These are phyloP conservation scores for Rubia balearica DNA, from an alignment of 305 asterid species.

Conservation along the genomic window DNA sequence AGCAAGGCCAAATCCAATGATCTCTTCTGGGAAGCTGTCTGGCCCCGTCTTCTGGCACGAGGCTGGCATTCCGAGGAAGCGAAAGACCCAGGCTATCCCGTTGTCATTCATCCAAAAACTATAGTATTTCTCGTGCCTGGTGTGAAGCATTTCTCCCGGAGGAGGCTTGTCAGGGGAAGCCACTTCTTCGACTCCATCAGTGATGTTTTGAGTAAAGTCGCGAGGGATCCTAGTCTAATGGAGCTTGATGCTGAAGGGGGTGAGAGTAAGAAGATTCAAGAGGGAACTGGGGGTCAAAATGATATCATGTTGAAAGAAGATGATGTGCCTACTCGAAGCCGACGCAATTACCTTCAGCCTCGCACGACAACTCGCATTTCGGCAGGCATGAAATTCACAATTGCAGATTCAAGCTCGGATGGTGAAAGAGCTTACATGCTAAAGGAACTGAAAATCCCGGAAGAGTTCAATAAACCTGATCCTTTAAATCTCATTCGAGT, in stretches of 20 bases:
- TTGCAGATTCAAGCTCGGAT: conserved; percentile 61
- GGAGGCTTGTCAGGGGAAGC: conserved; percentile 49
- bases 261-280: conserved; percentile 23
- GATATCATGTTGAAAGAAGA: conserved; percentile 32
- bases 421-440: conserved; percentile 35
- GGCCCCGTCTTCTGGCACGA: conserved; percentile 79
- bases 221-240: conserved; percentile 53
- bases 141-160: conserved; percentile 50
- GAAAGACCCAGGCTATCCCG: conserved; percentile 31
- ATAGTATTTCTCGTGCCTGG: conserved; percentile 67
- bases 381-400: conserved; percentile 40
- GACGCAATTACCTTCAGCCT: conserved; percentile 59
- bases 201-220: conserved; percentile 65
- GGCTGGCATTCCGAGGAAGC: conserved; percentile 85
- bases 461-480: conserved; percentile 19
- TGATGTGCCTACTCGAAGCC: conserved; percentile 31
- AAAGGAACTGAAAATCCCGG: conserved; percentile 48
- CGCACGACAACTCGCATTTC: conserved; percentile 38
- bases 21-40: conserved; percentile 76
- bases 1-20: conserved; percentile 69
- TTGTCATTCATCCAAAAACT: conserved; percentile 24
- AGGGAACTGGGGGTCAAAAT: conserved; percentile 18
- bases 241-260: conserved; percentile 43
- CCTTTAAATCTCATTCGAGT: conserved; percentile 10
- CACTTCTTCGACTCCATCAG: conserved; percentile 63